phyloP scores from a whole-genome alignment of 164 flowering plant genomes.

The Brasenia schreberi region DNA sequence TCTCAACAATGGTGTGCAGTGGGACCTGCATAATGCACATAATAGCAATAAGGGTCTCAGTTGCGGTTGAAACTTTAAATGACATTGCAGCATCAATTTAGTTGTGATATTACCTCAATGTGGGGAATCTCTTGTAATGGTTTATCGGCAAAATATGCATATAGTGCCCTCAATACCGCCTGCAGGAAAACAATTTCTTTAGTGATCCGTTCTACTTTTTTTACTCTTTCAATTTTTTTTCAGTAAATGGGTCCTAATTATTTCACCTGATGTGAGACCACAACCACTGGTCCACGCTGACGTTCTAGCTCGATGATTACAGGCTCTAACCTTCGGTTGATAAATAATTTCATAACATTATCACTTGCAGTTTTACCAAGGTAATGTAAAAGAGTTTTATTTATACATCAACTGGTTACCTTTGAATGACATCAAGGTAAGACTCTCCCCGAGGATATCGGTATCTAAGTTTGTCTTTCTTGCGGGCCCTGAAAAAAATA shows the following conservation, averaged over 20 bases:
- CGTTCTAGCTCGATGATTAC: constrained; percentile 97
- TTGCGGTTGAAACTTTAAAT: background rate
- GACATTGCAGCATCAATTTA: background rate
- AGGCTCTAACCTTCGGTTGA: constrained; percentile 74
- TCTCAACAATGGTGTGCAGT: constrained; percentile 93
- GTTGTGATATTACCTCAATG: constrained; percentile 54
- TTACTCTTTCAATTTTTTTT: background rate
- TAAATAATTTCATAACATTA: background rate
- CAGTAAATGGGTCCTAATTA: background rate
- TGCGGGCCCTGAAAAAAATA: constrained; percentile 52
- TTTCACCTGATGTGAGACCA: constrained; percentile 86
- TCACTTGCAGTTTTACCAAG: background rate
- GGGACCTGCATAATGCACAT: constrained; percentile 38
- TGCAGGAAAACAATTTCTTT: constrained; percentile 10
- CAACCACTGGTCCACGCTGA: constrained; percentile 95
- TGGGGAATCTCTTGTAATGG: constrained; percentile 94
- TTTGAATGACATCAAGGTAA: constrained; percentile 95
- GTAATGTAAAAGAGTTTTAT: background rate
- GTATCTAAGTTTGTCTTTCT: constrained; percentile 92
- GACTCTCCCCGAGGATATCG: constrained; percentile 99
- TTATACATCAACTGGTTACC: constrained; percentile 21
- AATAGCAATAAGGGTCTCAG: background rate
- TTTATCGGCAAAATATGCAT: constrained; percentile 97
- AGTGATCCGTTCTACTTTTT: background rate
- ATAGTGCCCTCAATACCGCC: constrained; percentile 94